A percentile compares a stretch with the other conserved stretches of the same genome.
Conservation (phyloP, 768 basidiomycete species). For the Pleurotus sapidus region DNA sequence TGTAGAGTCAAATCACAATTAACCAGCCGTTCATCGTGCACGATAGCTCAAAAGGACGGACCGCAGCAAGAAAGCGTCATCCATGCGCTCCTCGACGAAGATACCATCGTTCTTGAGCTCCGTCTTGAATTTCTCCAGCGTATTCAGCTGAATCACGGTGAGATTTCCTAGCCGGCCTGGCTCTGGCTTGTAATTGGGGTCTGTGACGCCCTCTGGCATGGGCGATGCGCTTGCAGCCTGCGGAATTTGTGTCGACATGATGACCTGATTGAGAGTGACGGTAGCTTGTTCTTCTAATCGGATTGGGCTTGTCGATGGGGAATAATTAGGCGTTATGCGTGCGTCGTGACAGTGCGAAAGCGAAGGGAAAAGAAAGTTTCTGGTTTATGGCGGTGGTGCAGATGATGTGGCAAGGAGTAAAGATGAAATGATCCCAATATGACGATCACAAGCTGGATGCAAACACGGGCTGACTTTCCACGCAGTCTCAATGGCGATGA, state of each 20-base stretch:
- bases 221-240: conserved; percentile 50
- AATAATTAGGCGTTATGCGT: neutral
- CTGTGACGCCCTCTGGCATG: conserved; percentile 56
- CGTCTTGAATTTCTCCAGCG: conserved; percentile 66
- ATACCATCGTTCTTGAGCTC: conserved; percentile 58
- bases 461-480: too few relatives aligned
- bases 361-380: neutral
- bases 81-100: conserved; percentile 65
- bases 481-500: too few relatives aligned
- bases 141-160: conserved; percentile 53
- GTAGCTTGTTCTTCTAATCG: neutral
- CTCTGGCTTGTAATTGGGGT: conserved; percentile 61
- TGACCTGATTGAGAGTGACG: neutral
- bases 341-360: neutral
- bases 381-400: neutral
- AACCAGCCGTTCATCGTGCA: neutral
- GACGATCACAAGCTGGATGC: too few relatives aligned
- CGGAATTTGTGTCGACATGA: conserved; percentile 5
- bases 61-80: conserved; percentile 70
- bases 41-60: conserved; percentile 21
- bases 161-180: conserved; percentile 84
- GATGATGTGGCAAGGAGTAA: conserved; percentile 2
- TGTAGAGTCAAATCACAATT: neutral
- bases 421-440: neutral
- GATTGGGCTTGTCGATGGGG: neutral